A percentile compares a stretch with the other conserved stretches of the same genome.
Evolutionary conservation across 2,329 filamentous ascomycete species (phyloP).

Genomic region (Talaromyces sp.): DNA sequence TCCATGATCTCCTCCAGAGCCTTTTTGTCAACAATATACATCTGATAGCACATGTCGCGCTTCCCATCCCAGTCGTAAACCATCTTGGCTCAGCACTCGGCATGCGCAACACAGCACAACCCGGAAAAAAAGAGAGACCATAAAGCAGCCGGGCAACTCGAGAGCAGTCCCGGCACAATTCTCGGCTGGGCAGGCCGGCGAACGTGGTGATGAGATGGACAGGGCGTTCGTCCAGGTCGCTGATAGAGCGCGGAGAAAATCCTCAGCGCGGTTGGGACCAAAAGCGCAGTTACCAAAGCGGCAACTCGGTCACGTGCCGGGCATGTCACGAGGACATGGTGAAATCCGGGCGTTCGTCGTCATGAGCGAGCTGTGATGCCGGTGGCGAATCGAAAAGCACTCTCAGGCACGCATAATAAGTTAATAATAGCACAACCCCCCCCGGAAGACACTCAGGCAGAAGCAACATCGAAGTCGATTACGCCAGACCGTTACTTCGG

Average conservation of each 20-base stretch:
- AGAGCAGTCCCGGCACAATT: background rate
- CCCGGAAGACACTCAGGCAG: background rate
- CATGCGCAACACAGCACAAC: background rate
- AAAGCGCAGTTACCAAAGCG: conserved; percentile 8
- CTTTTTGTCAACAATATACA: conserved; percentile 74
- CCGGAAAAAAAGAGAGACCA: background rate
- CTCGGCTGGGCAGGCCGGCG: background rate
- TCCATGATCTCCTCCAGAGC: conserved; percentile 70
- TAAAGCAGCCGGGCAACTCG: background rate
- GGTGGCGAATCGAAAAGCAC: background rate
- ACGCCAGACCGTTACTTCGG: background rate
- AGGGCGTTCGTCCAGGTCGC: background rate
- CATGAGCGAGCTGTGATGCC: background rate
- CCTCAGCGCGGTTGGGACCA: conserved; percentile 8
- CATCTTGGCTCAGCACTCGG: conserved; percentile 23
- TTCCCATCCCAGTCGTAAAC: conserved; percentile 66
- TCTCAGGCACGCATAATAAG: too few species aligned
- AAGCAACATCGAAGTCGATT: background rate
- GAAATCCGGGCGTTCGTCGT: background rate
- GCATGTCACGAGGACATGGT: background rate
- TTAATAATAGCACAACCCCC: too few species aligned
- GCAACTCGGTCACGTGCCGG: background rate
- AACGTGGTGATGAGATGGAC: background rate
- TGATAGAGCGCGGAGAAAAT: conserved; percentile 3
- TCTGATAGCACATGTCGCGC: conserved; percentile 59